Conservation (phyloP, 345 rosid species). For the Luvunga scandens region DNA sequence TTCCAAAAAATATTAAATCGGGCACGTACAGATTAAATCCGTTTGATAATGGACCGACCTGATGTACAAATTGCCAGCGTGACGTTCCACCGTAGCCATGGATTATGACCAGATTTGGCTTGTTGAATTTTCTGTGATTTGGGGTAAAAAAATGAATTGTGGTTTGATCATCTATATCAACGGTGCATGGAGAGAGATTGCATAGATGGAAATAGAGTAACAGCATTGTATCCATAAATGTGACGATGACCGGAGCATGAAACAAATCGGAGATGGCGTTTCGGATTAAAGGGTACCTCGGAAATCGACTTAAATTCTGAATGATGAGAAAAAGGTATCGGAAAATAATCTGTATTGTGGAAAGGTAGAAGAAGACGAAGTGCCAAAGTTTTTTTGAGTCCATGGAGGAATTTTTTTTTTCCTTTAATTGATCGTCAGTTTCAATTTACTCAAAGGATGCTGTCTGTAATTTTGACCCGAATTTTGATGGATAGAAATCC, state of each 20-base stretch:
- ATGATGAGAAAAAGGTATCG: background rate
- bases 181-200: conserved; percentile 48
- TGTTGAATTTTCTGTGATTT: conserved; percentile 35
- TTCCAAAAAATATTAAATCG: conserved; percentile 68
- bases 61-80: conserved; percentile 65
- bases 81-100: conserved; percentile 79
- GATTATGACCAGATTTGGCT: conserved; percentile 50
- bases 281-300: background rate
- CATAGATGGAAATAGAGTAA: conserved; percentile 48
- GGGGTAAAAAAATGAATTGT: conserved; percentile 66
- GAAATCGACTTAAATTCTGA: background rate
- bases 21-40: conserved; percentile 62
- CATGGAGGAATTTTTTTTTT: background rate
- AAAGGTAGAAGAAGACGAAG: background rate
- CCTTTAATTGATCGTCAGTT: no score
- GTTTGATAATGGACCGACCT: conserved; percentile 44
- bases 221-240: conserved; percentile 32
- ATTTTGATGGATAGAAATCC: background rate
- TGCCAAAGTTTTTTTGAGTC: background rate
- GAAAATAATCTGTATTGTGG: background rate
- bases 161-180: conserved; percentile 59
- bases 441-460: no score
- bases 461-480: background rate
- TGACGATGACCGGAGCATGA: conserved; percentile 31
- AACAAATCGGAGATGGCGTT: background rate